Percentiles rank a stretch among this genome's conserved stretches.
Conservation (phyloP, 805 yeast species). For the Starmerella bombicola region DNA sequence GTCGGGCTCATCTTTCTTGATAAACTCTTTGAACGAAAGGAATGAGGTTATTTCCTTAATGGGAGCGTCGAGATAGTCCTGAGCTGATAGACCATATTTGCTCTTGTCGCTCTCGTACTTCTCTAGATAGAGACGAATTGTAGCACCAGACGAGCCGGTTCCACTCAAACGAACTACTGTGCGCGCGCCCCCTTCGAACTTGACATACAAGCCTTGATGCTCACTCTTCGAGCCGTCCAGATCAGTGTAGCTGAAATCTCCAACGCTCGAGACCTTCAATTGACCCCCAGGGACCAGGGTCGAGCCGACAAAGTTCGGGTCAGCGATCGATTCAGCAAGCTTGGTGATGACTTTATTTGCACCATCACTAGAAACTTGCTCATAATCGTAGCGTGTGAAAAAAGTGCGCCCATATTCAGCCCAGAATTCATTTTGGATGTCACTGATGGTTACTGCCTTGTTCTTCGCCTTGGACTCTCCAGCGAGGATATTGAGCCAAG, state of each 20-base stretch:
- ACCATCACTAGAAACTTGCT: slow-evolving; percentile 62
- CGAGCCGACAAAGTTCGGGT: slow-evolving; percentile 40
- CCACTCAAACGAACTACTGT: slow-evolving; percentile 87
- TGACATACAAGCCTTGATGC: slow-evolving; percentile 81
- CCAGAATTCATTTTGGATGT: slow-evolving; percentile 83
- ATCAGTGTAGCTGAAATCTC: slow-evolving; percentile 84
- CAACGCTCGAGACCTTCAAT: slow-evolving; percentile 57
- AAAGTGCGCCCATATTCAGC: slow-evolving; percentile 87
- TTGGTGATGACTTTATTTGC: slow-evolving; percentile 56
- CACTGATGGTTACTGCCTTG: slow-evolving; percentile 58
- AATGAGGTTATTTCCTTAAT: slow-evolving; percentile 52
- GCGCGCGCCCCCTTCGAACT: slow-evolving; percentile 68
- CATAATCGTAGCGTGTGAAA: slow-evolving; percentile 91
- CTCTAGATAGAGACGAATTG: slow-evolving; percentile 84
- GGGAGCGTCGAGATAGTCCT: slow-evolving; percentile 53
- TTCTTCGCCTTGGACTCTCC: slow-evolving; percentile 50
- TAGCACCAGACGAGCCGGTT: slow-evolving; percentile 96
- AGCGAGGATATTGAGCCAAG: slow-evolving; percentile 93
- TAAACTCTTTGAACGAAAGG: slow-evolving; percentile 55
- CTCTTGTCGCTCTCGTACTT: slow-evolving; percentile 52
- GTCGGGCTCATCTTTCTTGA: slow-evolving; percentile 79
- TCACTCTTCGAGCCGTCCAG: slow-evolving; percentile 80
- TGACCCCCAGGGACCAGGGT: slow-evolving; percentile 33
- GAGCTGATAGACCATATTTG: slow-evolving; percentile 42
- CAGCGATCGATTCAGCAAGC: slow-evolving; percentile 33